These are phyloP conservation scores for Excoecaria agallocha DNA, from an alignment of 345 rosid genomes.

Conservation along the genomic window DNA sequence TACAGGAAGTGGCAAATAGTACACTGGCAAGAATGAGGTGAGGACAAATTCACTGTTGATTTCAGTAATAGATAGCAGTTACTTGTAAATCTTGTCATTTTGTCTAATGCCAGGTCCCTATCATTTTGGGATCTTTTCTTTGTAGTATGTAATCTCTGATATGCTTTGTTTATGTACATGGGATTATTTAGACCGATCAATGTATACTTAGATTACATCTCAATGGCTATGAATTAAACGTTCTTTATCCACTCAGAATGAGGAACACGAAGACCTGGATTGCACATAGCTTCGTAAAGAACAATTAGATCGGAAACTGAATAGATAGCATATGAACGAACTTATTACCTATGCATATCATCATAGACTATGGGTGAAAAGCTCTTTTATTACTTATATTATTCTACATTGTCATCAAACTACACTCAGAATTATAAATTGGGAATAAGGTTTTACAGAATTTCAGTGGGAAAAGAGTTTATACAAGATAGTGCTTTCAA, in stretches of 20 bases:
- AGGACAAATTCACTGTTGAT: slow-evolving; percentile 19
- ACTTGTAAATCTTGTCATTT: slow-evolving; percentile 38
- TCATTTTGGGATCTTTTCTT: slow-evolving; percentile 15
- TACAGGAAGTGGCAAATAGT: not conserved
- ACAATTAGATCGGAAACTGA: not conserved
- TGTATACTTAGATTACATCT: slow-evolving; percentile 30
- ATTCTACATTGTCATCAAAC: not conserved
- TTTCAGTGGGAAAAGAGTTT: not conserved
- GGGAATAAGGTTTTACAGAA: not conserved
- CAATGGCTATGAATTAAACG: slow-evolving; percentile 7
- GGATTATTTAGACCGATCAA: slow-evolving; percentile 23
- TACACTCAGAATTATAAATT: too few relatives aligned
- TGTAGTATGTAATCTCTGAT: slow-evolving; percentile 24
- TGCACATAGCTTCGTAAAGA: not conserved
- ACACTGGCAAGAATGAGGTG: not conserved
- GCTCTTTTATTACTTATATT: not conserved
- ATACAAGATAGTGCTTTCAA: not conserved
- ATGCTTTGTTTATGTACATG: slow-evolving; percentile 39
- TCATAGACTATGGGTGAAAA: too few relatives aligned
- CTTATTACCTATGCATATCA: too few relatives aligned
- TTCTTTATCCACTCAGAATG: not conserved
- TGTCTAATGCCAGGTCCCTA: slow-evolving; percentile 22
- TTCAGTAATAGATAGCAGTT: slow-evolving; percentile 24
- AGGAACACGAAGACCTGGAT: not conserved
- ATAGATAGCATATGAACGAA: not conserved